Conservation (phyloP, 768 basidiomycete genomes). For the Leccinum rimulosum region DNA sequence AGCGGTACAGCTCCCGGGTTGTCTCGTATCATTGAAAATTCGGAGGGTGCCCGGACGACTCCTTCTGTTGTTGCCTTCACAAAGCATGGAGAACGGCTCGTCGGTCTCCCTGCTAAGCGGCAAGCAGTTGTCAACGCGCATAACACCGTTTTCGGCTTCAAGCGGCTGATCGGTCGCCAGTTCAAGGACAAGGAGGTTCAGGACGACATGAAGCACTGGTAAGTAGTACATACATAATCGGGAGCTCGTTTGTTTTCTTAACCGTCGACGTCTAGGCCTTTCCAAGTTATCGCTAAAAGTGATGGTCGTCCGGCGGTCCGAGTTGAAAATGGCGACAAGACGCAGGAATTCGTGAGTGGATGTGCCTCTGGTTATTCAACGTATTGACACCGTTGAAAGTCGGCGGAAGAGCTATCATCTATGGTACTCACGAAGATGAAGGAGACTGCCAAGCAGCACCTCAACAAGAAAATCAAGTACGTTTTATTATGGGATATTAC, state of each 20-base stretch:
- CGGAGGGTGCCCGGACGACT: slow-evolving; percentile 96
- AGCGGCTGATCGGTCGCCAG: slow-evolving; percentile 92
- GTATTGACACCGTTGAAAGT: slow-evolving; percentile 43
- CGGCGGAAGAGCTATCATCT: slow-evolving; percentile 81
- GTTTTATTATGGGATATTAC: slow-evolving; percentile 24
- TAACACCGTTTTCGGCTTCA: slow-evolving; percentile 94
- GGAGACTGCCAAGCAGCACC: slow-evolving; percentile 90
- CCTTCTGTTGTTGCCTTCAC: slow-evolving; percentile 99
- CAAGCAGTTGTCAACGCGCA: slow-evolving; percentile 94
- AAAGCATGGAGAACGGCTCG: slow-evolving; percentile 94
- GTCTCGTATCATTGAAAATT: slow-evolving; percentile 93
- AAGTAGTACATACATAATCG: slow-evolving; percentile 13
- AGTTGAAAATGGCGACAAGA: slow-evolving; percentile 85
- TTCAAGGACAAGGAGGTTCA: slow-evolving; percentile 93
- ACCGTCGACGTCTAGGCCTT: slow-evolving; percentile 54
- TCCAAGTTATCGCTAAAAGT: slow-evolving; percentile 66
- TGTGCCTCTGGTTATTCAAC: background rate
- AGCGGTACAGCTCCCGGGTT: background rate
- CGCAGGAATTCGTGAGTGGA: slow-evolving; percentile 69
- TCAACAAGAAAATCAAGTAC: slow-evolving; percentile 93
- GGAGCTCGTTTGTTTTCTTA: background rate
- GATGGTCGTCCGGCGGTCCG: slow-evolving; percentile 79
- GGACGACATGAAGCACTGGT: slow-evolving; percentile 87
- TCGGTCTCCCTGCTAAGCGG: slow-evolving; percentile 95
- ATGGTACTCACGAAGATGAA: slow-evolving; percentile 93